Percentiles rank a stretch among this genome's conserved stretches.
Evolutionary conservation across 2,329 filamentous ascomycete species (phyloP).

Genomic region (Aspergillus brunneoviolaceus): DNA sequence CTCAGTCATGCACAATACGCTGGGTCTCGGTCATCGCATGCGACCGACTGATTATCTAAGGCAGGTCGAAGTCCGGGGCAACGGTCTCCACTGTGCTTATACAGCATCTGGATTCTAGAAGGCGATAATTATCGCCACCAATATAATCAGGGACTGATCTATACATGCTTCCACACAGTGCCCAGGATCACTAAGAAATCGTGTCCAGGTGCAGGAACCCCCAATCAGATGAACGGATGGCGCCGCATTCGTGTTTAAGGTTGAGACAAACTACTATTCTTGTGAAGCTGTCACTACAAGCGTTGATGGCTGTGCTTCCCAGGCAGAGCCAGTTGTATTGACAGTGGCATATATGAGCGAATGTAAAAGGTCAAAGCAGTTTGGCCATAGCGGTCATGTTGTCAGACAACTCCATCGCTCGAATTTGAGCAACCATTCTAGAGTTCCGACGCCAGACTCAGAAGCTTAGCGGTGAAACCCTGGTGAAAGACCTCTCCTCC

Average conservation of each 20-base stretch:
- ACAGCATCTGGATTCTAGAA: slow-evolving; percentile 8
- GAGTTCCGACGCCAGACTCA: background rate
- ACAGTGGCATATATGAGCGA: background rate
- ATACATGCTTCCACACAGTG: background rate
- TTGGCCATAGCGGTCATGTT: too few species aligned
- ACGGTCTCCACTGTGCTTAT: slow-evolving; percentile 8
- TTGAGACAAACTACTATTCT: too few species aligned
- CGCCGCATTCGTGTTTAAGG: background rate
- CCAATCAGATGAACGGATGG: background rate
- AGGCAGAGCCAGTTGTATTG: too few species aligned
- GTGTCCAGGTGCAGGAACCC: background rate
- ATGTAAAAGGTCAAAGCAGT: too few species aligned
- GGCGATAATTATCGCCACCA: background rate
- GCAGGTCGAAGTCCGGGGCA: slow-evolving; percentile 2
- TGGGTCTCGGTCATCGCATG: background rate
- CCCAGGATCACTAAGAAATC: background rate
- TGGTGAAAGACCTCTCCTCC: background rate
- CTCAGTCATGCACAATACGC: too few species aligned
- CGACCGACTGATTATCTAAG: slow-evolving; percentile 4
- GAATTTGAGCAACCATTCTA: too few species aligned
- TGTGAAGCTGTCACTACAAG: background rate
- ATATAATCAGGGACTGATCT: background rate
- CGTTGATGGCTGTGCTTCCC: too few species aligned
- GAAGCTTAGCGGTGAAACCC: background rate
- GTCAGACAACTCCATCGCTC: too few species aligned